Evolutionary conservation across 106 monocot genomes (phyloP).

Genomic region (Allium sativum): DNA sequence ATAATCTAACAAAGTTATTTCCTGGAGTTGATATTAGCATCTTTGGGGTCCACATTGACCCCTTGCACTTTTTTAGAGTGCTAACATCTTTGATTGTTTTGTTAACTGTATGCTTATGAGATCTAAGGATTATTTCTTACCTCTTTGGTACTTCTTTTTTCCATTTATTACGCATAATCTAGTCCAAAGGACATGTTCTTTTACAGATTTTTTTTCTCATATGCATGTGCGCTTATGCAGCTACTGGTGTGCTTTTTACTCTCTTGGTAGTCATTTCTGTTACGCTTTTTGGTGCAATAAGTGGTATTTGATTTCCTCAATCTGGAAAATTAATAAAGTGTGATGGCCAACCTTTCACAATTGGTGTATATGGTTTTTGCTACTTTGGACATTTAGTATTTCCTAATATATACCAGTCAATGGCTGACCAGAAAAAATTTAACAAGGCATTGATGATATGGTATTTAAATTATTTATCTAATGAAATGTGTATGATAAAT

Average conservation of each 20-base stretch:
- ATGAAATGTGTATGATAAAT: too few relatives aligned
- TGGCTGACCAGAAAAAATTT: too few relatives aligned
- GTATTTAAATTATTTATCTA: too few relatives aligned
- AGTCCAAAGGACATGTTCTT: constrained; percentile 1
- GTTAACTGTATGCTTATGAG: constrained; percentile 70
- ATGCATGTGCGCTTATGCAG: constrained; percentile 24
- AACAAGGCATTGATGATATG: too few relatives aligned
- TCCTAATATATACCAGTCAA: too few relatives aligned
- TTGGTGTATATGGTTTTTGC: too few relatives aligned
- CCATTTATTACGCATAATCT: neutral
- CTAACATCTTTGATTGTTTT: constrained; percentile 71
- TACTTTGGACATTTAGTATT: too few relatives aligned
- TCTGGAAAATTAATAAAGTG: constrained; percentile 51
- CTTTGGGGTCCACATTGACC: constrained; percentile 57
- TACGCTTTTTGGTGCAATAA: constrained; percentile 36
- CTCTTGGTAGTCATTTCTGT: constrained; percentile 71
- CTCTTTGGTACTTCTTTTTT: constrained; percentile 50
- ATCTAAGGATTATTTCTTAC: constrained; percentile 71
- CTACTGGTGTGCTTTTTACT: constrained; percentile 75
- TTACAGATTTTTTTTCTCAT: neutral
- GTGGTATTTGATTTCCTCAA: constrained; percentile 51
- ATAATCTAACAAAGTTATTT: constrained; percentile 78
- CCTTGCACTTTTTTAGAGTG: constrained; percentile 61
- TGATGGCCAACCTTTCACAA: constrained; percentile 71
- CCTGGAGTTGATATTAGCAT: constrained; percentile 47